Evolutionary conservation across 306 rosid species (phyloP), one percentile per base, ranked within the genome.

Genomic region (Chamaecrista fasciculata): DNA sequence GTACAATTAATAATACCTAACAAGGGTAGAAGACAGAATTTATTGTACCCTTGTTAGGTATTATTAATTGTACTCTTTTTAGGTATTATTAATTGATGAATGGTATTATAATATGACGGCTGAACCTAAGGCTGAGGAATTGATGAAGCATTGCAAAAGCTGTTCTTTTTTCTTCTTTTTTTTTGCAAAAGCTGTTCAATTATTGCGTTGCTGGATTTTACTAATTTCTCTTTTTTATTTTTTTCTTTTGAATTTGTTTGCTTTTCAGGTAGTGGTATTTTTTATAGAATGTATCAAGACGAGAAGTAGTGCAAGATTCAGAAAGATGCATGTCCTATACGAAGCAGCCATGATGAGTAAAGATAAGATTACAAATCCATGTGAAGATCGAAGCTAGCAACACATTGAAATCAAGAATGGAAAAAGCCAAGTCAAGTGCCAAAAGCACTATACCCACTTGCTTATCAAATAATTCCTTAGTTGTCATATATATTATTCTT

Each of bases 271-370:
- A 19, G n/a, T n/a, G n/a, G n/a, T 37, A 15, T 29, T 14, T n/a
- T 53, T 33, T 12, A 3, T 20, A 70, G 50, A 74, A 76, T 71
- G 88, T 42, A 87, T 70, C 61, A 0, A 66, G 88, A 76, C 88
- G 71, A 56, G 60, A 80, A 78, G 18, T 23, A 3, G 55, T 11
- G 60, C 76, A 50, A 50, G 47, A 69, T 87, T 67, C 94, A 68
- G 18, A 61, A 90, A 68, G 18, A 61, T 26, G 70, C 44, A 49
- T 46, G 16, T 33, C 8, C 11, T 33, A n/a, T n/a, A 23, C 62
- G 11, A 1, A 10, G 11, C 4, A 10, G 43, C 19, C 48, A 25
- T 2, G 28, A n/a, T n/a, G n/a, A n/a, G n/a, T n/a, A n/a, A 26
- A 51, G 78, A n/a, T 70, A 25, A n/a, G 62, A 37, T 18, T 8